These are phyloP conservation scores for Heterobasidion parviporum DNA, from an alignment of 1,284 basidiomycete genomes.

Conservation along the genomic window DNA sequence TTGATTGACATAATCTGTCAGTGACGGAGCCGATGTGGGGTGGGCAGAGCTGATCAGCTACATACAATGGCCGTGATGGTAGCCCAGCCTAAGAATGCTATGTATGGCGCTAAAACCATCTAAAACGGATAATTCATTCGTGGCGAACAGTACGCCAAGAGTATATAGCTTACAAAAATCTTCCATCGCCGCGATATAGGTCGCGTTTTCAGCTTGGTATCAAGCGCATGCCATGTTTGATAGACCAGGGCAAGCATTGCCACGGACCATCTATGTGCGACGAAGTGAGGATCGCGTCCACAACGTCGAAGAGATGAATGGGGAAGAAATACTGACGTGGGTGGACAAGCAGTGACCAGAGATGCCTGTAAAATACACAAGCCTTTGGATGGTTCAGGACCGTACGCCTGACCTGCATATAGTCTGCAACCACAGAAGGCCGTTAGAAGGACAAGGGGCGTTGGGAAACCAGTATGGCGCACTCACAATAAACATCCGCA, in stretches of 20 bases:
- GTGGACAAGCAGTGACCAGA: slow-evolving; percentile 31
- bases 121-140: slow-evolving; percentile 5
- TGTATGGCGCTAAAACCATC: slow-evolving; percentile 7
- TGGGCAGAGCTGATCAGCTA: background rate
- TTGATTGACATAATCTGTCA: background rate
- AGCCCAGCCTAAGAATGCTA: slow-evolving; percentile 1
- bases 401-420: slow-evolving; percentile 27
- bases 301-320: background rate
- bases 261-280: slow-evolving; percentile 25
- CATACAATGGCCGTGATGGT: slow-evolving; percentile 1
- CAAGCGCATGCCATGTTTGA: background rate
- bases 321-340: slow-evolving; percentile 28
- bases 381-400: slow-evolving; percentile 28
- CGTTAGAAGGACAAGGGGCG: background rate
- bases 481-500: slow-evolving; percentile 32
- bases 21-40: too few species aligned
- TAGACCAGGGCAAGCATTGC: slow-evolving; percentile 18
- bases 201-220: background rate
- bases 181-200: background rate
- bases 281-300: background rate
- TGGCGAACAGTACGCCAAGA: too few species aligned
- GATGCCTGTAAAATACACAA: slow-evolving; percentile 39
- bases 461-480: slow-evolving; percentile 15
- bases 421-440: slow-evolving; percentile 10
- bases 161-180: background rate